Evolutionary conservation across 305 asterid species (phyloP).

Genomic region (Fraxinus platypoda): DNA sequence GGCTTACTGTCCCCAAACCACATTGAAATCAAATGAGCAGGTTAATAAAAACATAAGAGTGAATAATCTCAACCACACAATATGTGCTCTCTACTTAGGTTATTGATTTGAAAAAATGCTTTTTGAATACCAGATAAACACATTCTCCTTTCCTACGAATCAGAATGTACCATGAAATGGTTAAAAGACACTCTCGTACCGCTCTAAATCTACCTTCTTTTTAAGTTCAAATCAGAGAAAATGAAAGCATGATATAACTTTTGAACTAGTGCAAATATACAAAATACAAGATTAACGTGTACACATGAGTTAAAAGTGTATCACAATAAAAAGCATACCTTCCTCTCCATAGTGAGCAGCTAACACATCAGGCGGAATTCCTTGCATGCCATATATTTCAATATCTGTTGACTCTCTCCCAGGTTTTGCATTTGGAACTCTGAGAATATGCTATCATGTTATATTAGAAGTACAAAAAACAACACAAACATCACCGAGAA

Average conservation of each 20-base stretch:
- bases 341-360: slow-evolving; percentile 92
- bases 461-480: background rate
- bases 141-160: background rate
- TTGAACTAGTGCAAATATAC: background rate
- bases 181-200: background rate
- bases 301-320: background rate
- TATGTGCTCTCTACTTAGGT: background rate
- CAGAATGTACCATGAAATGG: background rate
- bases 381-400: slow-evolving; percentile 97
- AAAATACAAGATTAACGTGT: background rate
- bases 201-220: background rate
- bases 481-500: background rate
- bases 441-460: slow-evolving; percentile 28
- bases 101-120: background rate
- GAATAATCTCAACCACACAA: background rate
- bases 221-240: background rate
- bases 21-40: background rate
- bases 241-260: background rate
- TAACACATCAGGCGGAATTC: slow-evolving; percentile 81
- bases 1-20: background rate
- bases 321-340: slow-evolving; percentile 40
- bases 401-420: slow-evolving; percentile 91
- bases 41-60: background rate
- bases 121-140: background rate
- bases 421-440: slow-evolving; percentile 94